A percentile compares a stretch with the other conserved stretches of the same genome.
phyloP scores from a whole-genome alignment of 2,329 filamentous ascomycete species.

The Penicillium janthinellum region DNA sequence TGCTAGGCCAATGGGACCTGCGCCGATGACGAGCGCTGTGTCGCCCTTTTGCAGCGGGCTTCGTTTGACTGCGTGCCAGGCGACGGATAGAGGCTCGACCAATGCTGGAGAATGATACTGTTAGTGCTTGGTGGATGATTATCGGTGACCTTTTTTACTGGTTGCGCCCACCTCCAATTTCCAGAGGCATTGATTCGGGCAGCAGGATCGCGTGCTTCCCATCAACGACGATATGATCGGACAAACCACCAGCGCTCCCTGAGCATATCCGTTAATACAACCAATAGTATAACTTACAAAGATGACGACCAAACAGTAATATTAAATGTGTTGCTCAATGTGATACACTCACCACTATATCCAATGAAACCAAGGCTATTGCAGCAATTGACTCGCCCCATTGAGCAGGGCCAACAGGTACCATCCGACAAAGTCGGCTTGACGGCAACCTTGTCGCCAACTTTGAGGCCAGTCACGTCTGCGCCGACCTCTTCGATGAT shows the following conservation, averaged over 20 bases:
- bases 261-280: not conserved
- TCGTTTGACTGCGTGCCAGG: conserved; percentile 63
- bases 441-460: conserved; percentile 61
- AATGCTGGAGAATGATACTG: conserved; percentile 47
- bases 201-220: conserved; percentile 14
- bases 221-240: conserved; percentile 28
- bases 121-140: conserved; percentile 14
- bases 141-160: too few relatives aligned
- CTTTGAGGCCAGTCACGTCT: conserved; percentile 48
- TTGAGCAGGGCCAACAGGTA: conserved; percentile 57
- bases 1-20: conserved; percentile 64
- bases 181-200: conserved; percentile 29
- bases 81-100: conserved; percentile 65
- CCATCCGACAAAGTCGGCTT: conserved; percentile 63
- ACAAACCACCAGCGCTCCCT: conserved; percentile 34
- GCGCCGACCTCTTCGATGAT: conserved; percentile 59
- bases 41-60: conserved; percentile 51
- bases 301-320: not conserved
- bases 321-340: too few relatives aligned
- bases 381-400: conserved; percentile 59
- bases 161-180: not conserved
- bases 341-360: conserved; percentile 49
- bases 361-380: conserved; percentile 59
- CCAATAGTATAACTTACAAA: too few relatives aligned
- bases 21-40: conserved; percentile 59